Conservation (phyloP, 192 early-diverging fungal genomes). For the Geranomyces variabilis region DNA sequence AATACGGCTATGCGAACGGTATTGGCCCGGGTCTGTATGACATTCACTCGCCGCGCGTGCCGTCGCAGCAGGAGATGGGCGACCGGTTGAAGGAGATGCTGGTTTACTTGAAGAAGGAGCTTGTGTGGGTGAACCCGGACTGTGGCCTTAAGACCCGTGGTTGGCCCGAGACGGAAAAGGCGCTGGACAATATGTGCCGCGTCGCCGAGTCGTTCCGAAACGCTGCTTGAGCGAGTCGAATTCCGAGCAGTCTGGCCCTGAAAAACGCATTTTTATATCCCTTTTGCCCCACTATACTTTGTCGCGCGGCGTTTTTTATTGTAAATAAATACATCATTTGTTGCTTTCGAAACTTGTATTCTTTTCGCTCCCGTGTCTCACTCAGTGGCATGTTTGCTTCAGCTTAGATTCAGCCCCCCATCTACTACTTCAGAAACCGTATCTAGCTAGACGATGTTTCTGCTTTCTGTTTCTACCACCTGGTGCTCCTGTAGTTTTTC, state of each 20-base stretch:
- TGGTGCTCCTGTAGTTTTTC: conserved; percentile 57
- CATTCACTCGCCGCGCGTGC: conserved; percentile 98
- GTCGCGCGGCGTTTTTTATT: no score
- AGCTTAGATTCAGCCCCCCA: no score
- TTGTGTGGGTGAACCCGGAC: conserved; percentile 97
- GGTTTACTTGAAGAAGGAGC: conserved; percentile 77
- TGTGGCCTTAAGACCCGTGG: conserved; percentile 96
- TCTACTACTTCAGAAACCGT: no score
- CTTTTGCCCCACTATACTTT: no score
- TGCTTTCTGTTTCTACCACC: conserved; percentile 40
- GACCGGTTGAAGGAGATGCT: conserved; percentile 80
- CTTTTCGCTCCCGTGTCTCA: no score
- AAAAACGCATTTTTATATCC: no score
- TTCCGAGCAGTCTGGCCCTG: no score
- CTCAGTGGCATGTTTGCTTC: no score
- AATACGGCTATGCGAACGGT: conserved; percentile 81
- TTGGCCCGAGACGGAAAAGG: conserved; percentile 90
- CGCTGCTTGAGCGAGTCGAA: not conserved
- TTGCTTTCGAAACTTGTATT: no score
- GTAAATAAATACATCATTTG: no score
- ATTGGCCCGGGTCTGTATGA: conserved; percentile 98
- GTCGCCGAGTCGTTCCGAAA: conserved; percentile 31
- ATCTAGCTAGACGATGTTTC: not conserved
- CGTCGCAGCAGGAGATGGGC: conserved; percentile 85
- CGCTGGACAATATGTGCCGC: conserved; percentile 75